These are phyloP conservation scores for Ophiostoma piceae DNA, from an alignment of 2,329 filamentous ascomycete genomes.

Conservation along the genomic window DNA sequence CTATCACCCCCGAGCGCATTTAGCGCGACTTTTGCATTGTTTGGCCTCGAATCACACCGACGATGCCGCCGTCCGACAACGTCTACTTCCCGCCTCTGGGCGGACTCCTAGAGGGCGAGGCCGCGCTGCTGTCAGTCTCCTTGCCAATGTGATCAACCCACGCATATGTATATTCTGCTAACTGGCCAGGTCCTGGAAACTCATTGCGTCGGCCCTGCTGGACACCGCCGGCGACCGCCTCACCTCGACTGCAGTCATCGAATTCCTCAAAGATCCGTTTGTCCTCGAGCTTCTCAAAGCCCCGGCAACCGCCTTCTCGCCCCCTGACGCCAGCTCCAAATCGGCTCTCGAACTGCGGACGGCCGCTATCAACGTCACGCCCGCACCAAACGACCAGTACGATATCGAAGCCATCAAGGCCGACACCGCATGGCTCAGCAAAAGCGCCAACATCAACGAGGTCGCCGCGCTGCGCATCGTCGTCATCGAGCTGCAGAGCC, in stretches of 20 bases:
- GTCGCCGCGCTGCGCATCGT: constrained; percentile 74
- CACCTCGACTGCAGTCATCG: constrained; percentile 50
- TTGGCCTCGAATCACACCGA: constrained; percentile 39
- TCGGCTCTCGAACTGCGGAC: constrained; percentile 76
- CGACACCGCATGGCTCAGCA: constrained; percentile 81
- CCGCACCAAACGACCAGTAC: constrained; percentile 60
- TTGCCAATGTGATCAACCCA: background rate
- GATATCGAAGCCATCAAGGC: constrained; percentile 75
- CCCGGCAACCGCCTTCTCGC: constrained; percentile 62
- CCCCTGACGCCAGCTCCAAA: constrained; percentile 58
- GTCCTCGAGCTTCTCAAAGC: constrained; percentile 63
- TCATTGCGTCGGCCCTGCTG: constrained; percentile 50
- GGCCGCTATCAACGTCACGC: constrained; percentile 76
- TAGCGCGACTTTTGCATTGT: constrained; percentile 14
- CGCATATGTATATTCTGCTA: constrained; percentile 19
- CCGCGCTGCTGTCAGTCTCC: constrained; percentile 66
- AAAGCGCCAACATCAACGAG: constrained; percentile 71
- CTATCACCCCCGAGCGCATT: background rate
- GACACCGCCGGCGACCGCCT: constrained; percentile 55
- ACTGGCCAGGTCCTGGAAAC: constrained; percentile 53
- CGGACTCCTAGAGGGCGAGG: constrained; percentile 75
- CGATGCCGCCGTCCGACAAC: constrained; percentile 65
- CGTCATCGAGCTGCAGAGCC: constrained; percentile 76
- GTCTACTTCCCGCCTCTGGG: constrained; percentile 80
- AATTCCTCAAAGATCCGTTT: constrained; percentile 66